phyloP scores from a whole-genome alignment of 2,329 filamentous ascomycete genomes.

The Cladophialophora psammophila region DNA sequence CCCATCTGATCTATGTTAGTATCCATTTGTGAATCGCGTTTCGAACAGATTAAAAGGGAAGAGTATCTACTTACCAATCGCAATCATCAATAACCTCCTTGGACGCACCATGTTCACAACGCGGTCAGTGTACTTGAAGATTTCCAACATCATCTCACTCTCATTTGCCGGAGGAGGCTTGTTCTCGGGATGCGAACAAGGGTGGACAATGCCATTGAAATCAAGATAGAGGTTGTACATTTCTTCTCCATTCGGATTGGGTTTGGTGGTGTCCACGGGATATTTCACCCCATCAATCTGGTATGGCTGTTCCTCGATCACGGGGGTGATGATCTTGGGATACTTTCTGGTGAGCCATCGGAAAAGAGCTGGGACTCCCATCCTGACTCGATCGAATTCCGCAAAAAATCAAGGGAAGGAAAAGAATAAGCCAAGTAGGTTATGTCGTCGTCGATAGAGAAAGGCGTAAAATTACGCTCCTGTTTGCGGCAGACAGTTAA shows the following conservation, averaged over 20 bases:
- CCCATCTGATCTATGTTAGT: constrained; percentile 69
- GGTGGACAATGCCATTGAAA: constrained; percentile 99
- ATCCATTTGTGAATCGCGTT: not conserved
- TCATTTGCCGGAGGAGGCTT: constrained; percentile 88
- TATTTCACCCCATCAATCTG: constrained; percentile 83
- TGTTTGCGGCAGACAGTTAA: not conserved
- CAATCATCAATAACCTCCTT: constrained; percentile 95
- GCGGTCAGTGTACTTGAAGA: constrained; percentile 98
- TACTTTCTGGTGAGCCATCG: constrained; percentile 97
- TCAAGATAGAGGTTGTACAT: constrained; percentile 98
- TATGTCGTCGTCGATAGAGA: not conserved
- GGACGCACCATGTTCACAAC: constrained; percentile 99
- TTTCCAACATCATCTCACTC: constrained; percentile 98
- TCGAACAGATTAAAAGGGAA: not conserved
- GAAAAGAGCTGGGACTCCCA: constrained; percentile 96
- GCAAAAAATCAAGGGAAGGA: not conserved
- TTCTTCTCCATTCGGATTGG: constrained; percentile 97
- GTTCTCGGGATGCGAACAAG: constrained; percentile 96
- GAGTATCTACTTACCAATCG: constrained; percentile 71
- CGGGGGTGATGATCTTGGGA: constrained; percentile 92
- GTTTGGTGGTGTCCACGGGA: constrained; percentile 81
- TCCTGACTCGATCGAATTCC: constrained; percentile 48
- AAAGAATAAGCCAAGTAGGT: not conserved
- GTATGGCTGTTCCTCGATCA: constrained; percentile 83
- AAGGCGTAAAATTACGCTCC: not conserved